phyloP scores from a whole-genome alignment of 176 grass and related monocot species.

The Aegilops longissima region DNA sequence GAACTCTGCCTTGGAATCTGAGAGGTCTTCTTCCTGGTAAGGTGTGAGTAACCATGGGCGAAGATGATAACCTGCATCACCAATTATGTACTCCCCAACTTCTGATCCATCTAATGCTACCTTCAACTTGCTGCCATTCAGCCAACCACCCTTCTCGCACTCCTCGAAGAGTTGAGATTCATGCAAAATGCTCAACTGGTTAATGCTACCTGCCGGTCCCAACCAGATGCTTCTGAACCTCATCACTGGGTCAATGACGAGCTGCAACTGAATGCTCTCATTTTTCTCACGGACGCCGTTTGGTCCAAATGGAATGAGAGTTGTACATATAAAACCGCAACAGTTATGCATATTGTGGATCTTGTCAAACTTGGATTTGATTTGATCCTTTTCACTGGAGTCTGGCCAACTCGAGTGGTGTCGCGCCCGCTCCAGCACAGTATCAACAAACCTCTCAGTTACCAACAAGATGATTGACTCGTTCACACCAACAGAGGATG shows the following conservation, averaged over 20 bases:
- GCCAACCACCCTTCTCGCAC: not conserved
- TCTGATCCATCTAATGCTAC: not conserved
- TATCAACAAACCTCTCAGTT: conserved; percentile 55
- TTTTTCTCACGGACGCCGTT: too few relatives aligned
- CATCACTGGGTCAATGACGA: not conserved
- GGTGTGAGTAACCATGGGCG: not conserved
- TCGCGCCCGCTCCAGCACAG: conserved; percentile 23
- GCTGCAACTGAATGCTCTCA: rapidly evolving
- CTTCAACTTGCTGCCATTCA: not conserved
- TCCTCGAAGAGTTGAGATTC: not conserved
- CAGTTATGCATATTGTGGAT: conserved; percentile 56
- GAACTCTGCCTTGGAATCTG: not conserved
- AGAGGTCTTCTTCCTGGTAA: not conserved
- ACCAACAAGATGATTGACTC: conserved; percentile 53
- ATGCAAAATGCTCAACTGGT: rapidly evolving
- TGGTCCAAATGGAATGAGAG: conserved; percentile 26
- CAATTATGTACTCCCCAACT: not conserved
- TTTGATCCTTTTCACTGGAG: conserved; percentile 21
- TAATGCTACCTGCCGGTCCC: not conserved
- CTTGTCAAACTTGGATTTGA: conserved; percentile 54
- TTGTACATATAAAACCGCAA: conserved; percentile 61
- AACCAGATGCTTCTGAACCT: not conserved
- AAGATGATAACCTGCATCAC: not conserved
- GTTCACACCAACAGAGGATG: conserved; percentile 14
- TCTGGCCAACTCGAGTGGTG: conserved; percentile 47